phyloP scores from a whole-genome alignment of 139 green algal species.

The Helicosporidium sp. region DNA sequence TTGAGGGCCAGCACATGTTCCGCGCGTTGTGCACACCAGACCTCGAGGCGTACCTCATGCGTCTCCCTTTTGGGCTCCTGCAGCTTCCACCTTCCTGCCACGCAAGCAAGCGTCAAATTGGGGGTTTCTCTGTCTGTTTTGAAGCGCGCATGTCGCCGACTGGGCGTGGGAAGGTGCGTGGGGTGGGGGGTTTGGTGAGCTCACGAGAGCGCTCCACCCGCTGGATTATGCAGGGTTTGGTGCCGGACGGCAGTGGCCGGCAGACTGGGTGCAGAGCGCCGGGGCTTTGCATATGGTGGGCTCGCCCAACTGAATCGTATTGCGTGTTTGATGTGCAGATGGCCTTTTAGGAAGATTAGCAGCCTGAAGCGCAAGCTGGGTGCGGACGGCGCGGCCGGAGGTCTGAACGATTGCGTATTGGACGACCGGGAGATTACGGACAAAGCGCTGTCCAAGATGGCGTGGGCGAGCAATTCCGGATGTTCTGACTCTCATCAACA shows the following conservation, averaged over 20 bases:
- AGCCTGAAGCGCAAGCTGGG: conserved; percentile 2
- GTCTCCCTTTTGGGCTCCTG: not conserved
- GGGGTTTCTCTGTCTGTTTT: conserved; percentile 19
- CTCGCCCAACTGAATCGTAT: too few relatives aligned
- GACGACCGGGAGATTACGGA: too few relatives aligned
- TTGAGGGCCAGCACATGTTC: not conserved
- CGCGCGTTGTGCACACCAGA: not conserved
- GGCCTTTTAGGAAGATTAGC: conserved; percentile 10
- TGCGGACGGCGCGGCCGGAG: too few relatives aligned
- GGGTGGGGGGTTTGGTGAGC: too few relatives aligned
- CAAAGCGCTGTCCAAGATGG: too few relatives aligned
- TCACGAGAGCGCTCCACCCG: not conserved
- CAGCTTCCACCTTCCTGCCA: conserved; percentile 11
- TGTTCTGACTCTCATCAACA: too few relatives aligned
- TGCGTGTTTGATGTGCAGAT: conserved; percentile 2
- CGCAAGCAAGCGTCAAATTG: conserved; percentile 12
- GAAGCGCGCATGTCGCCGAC: conserved; percentile 17
- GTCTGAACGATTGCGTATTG: too few relatives aligned
- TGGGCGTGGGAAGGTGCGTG: conserved; percentile 13
- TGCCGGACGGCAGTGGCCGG: not conserved
- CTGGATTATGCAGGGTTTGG: not conserved
- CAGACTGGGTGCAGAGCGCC: not conserved
- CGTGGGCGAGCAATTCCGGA: too few relatives aligned
- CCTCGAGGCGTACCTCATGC: not conserved
- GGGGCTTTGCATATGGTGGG: too few relatives aligned